A percentile compares a stretch with the other conserved stretches of the same genome.
Conservation (phyloP, 306 rosid genomes). For the Dryas octopetala region DNA sequence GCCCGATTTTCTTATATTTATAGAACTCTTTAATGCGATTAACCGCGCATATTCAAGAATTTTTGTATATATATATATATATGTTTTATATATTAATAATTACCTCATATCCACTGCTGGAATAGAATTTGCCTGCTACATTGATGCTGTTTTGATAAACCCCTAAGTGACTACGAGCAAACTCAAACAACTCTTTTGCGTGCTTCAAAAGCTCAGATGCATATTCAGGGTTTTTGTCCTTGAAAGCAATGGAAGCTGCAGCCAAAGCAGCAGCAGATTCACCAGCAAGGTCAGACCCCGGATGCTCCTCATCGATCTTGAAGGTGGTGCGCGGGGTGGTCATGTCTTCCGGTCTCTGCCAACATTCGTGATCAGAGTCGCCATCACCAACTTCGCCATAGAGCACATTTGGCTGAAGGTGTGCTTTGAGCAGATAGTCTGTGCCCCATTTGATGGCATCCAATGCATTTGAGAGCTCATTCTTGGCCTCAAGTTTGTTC, state of each 20-base stretch:
- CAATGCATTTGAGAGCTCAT: conserved; percentile 41
- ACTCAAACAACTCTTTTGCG: conserved; percentile 49
- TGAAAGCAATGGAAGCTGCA: conserved; percentile 54
- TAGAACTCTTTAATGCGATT: too few relatives aligned
- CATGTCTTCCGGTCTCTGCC: conserved; percentile 79
- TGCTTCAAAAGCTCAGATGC: conserved; percentile 34
- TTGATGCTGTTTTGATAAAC: conserved; percentile 42
- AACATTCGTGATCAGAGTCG: conserved; percentile 52
- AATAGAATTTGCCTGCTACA: conserved; percentile 29
- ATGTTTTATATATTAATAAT: neutral
- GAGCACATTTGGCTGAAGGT: conserved; percentile 33
- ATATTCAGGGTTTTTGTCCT: conserved; percentile 7
- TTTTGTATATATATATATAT: too few relatives aligned
- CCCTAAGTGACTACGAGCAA: conserved; percentile 37
- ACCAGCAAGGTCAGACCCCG: conserved; percentile 67
- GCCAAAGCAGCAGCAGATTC: conserved; percentile 68
- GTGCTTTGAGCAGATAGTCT: conserved; percentile 57
- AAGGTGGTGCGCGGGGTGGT: conserved; percentile 39
- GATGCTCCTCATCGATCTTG: conserved; percentile 35
- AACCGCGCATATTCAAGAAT: too few relatives aligned
- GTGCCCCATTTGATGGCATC: conserved; percentile 69
- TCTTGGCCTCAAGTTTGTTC: conserved; percentile 12
- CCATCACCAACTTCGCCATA: conserved; percentile 58
- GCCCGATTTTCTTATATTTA: too few relatives aligned
- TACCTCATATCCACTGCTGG: conserved; percentile 69